phyloP scores from a whole-genome alignment of 2,329 filamentous ascomycete genomes.

The Emmonsiellopsis sp. region DNA sequence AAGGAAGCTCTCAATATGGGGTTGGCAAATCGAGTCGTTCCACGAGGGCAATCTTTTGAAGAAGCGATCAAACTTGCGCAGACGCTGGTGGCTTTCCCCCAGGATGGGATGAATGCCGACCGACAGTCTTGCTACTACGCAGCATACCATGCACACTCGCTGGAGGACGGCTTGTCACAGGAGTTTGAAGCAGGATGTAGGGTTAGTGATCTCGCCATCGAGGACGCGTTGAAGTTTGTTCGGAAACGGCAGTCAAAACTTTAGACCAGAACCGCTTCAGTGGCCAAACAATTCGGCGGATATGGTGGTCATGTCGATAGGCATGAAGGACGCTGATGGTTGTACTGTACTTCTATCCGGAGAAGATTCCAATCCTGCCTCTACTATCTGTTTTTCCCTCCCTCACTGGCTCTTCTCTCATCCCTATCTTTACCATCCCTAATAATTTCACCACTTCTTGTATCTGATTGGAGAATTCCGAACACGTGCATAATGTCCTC shows the following conservation, averaged over 20 bases:
- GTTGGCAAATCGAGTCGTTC: conserved; percentile 45
- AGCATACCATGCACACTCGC: conserved; percentile 39
- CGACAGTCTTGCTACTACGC: conserved; percentile 42
- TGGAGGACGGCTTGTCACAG: conserved; percentile 42
- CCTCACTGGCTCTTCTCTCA: too few species aligned
- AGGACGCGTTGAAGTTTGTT: conserved; percentile 8
- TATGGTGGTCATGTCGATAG: too few species aligned
- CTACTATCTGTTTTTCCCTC: too few species aligned
- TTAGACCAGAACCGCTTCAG: not conserved
- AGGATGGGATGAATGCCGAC: conserved; percentile 45
- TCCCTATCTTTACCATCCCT: too few species aligned
- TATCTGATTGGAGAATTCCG: too few species aligned
- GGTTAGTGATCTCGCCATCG: conserved; percentile 27
- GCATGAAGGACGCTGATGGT: too few species aligned
- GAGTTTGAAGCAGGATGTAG: conserved; percentile 40
- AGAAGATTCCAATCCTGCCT: not conserved
- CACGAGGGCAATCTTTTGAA: conserved; percentile 41
- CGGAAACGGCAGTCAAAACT: conserved; percentile 3
- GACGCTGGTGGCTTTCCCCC: conserved; percentile 42
- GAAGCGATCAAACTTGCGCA: conserved; percentile 42
- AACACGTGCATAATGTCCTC: too few species aligned
- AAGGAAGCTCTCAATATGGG: conserved; percentile 45
- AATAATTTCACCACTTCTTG: too few species aligned
- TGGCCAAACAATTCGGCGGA: too few species aligned
- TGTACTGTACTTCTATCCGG: not conserved